Percentiles rank a stretch among this genome's conserved stretches.
Evolutionary conservation across 306 rosid species (phyloP).

Genomic region (Quillaja saponaria): DNA sequence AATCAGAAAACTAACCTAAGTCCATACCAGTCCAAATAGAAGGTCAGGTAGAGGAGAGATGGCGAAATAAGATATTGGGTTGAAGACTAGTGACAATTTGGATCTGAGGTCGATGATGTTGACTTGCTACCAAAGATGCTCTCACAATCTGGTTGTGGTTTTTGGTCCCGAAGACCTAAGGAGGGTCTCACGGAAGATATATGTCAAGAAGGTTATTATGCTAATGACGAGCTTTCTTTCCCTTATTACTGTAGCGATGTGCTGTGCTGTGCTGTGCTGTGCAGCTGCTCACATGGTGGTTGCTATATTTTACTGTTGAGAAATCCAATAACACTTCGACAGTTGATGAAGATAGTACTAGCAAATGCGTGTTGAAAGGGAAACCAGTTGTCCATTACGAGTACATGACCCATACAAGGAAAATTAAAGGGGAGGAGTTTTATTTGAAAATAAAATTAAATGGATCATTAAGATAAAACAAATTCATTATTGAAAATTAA

Average conservation of each 20-base stretch:
- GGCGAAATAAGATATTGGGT: slow-evolving; percentile 4
- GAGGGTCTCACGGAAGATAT: too few species aligned
- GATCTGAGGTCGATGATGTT: slow-evolving; percentile 40
- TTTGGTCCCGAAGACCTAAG: slow-evolving; percentile 13
- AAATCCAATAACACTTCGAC: slow-evolving; percentile 12
- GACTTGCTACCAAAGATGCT: slow-evolving; percentile 44
- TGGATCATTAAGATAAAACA: too few species aligned
- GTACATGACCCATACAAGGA: too few species aligned
- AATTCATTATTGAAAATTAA: too few species aligned
- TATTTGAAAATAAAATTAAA: too few species aligned
- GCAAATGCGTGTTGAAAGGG: too few species aligned
- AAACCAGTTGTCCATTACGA: too few species aligned
- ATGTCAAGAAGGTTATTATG: slow-evolving; percentile 3
- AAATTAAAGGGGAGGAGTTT: too few species aligned
- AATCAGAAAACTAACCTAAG: slow-evolving; percentile 24
- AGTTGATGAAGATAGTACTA: too few species aligned
- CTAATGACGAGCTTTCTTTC: not conserved
- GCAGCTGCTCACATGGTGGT: not conserved
- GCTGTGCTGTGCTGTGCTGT: too few species aligned
- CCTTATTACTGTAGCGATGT: too few species aligned
- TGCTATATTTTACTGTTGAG: not conserved
- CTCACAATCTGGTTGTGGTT: not conserved
- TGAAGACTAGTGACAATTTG: slow-evolving; percentile 31
- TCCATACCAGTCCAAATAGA: slow-evolving; percentile 16
- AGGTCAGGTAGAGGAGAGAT: slow-evolving; percentile 12